Conservation (phyloP, 148 eudicot genomes). For the Hydrangea macrophylla region DNA sequence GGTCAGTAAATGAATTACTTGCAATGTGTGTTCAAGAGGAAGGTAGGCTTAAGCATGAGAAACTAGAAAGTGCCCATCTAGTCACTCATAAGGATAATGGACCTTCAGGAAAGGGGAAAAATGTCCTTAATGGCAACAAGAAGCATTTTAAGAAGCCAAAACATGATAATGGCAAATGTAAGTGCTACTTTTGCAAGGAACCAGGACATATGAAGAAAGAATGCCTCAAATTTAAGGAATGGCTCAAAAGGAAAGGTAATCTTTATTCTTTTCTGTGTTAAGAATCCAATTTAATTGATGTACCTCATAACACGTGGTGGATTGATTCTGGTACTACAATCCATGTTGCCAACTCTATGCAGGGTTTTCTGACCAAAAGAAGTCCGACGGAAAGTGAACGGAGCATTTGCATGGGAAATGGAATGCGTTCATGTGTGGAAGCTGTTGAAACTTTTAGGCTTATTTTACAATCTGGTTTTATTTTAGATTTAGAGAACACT, state of each 20-base stretch:
- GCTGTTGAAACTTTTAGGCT: too few species aligned
- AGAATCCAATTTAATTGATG: slow-evolving; percentile 17
- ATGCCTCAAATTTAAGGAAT: slow-evolving; percentile 1
- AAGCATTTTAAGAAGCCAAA: too few species aligned
- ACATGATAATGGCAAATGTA: not conserved
- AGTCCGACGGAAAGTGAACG: too few species aligned
- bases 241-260: slow-evolving; percentile 23
- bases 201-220: slow-evolving; percentile 9
- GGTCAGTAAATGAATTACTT: slow-evolving; percentile 18
- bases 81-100: too few species aligned
- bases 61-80: too few species aligned
- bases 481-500: too few species aligned
- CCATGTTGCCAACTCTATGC: too few species aligned
- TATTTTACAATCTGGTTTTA: too few species aligned
- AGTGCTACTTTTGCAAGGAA: slow-evolving; percentile 1
- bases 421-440: slow-evolving; percentile 14
- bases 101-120: too few species aligned
- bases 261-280: slow-evolving; percentile 4
- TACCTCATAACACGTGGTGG: slow-evolving; percentile 15
- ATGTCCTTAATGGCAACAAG: too few species aligned
- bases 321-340: slow-evolving; percentile 18
- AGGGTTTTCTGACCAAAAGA: too few species aligned
- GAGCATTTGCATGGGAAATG: slow-evolving; percentile 12
- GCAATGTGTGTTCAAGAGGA: slow-evolving; percentile 28
- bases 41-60: not conserved